Evolutionary conservation across 73 alveolate species (phyloP), one percentile per base, ranked within the genome.

Genomic region (Symbiodinium natans): DNA sequence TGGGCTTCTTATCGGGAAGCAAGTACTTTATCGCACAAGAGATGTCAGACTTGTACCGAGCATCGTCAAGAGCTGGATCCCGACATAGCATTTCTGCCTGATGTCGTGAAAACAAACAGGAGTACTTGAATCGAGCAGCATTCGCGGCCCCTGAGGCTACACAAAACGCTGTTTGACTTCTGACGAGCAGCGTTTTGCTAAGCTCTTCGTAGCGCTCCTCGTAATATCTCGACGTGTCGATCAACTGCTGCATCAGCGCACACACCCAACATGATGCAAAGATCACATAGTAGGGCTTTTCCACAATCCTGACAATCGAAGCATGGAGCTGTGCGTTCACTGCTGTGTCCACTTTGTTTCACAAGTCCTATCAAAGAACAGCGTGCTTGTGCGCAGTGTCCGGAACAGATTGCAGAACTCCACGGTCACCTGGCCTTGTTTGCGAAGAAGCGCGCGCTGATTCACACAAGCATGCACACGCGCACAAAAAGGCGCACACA

Each of bases 61-160:
- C 41, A 27, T 36, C 94, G 94, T 86, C 33, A 52, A 21, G 39
- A 86, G 59, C 59, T 86, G 94, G 33, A 86, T 36, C 17, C 56
- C 94, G 13, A 86, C 94, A n/a, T 86, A 86, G 94, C 94, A 86
- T 27, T 86, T 86, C 59, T 86, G 94, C 93, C 93, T 85, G 59
- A 46, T 46, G 59, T 6, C 6, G 13, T 46, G 59, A 6, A 46
- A 13, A 6, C 59, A 6, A 46, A 46, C 59, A n/a, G n/a, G n/a
- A n/a, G n/a, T n/a, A n/a, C n/a, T n/a, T n/a, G n/a, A n/a, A n/a
- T n/a, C n/a, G n/a, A n/a, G n/a, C n/a, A n/a, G n/a, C n/a, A n/a
- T n/a, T n/a, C n/a, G n/a, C n/a, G n/a, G n/a, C n/a, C n/a, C n/a
- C n/a, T 46, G 59, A 46, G 59, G 6, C 59, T 9, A 46, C 21